Evolutionary conservation across 805 yeast genomes (phyloP).

Genomic region (Torulaspora delbrueckii): DNA sequence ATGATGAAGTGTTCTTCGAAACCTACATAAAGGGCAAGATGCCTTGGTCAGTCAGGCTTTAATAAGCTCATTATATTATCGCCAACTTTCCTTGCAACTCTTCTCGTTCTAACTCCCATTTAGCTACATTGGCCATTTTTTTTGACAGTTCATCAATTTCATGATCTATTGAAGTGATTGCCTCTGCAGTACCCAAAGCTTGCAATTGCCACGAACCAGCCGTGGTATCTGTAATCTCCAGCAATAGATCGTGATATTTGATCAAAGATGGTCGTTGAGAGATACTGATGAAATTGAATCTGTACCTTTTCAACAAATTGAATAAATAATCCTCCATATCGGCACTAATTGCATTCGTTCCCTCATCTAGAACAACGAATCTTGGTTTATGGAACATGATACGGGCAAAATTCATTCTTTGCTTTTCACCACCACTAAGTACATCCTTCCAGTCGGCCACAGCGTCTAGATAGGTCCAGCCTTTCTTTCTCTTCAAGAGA

Average conservation of each 20-base stretch:
- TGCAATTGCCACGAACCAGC: conserved; percentile 58
- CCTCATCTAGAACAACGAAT: conserved; percentile 83
- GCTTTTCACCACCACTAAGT: conserved; percentile 95
- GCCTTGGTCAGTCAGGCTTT: conserved; percentile 30
- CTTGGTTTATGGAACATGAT: conserved; percentile 73
- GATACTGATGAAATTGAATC: conserved; percentile 74
- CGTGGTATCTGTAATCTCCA: conserved; percentile 59
- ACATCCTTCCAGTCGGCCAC: conserved; percentile 79
- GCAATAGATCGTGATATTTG: conserved; percentile 74
- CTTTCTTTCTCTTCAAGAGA: conserved; percentile 59
- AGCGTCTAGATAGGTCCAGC: conserved; percentile 42
- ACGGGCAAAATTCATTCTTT: conserved; percentile 83
- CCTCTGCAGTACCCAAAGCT: conserved; percentile 60
- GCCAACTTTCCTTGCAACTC: conserved; percentile 45
- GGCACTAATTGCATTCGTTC: conserved; percentile 87
- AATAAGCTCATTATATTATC: conserved; percentile 25
- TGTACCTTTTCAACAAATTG: conserved; percentile 62
- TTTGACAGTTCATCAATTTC: conserved; percentile 65
- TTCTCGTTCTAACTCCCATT: conserved; percentile 54
- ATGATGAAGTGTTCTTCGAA: conserved; percentile 21
- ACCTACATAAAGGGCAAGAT: conserved; percentile 23
- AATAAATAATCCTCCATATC: conserved; percentile 87
- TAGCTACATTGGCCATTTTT: conserved; percentile 54
- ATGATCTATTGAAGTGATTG: conserved; percentile 61
- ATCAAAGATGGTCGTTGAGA: conserved; percentile 78